Evolutionary conservation across 495 filamentous ascomycete genomes (phyloP).

Genomic region (Ramalina intermedia): DNA sequence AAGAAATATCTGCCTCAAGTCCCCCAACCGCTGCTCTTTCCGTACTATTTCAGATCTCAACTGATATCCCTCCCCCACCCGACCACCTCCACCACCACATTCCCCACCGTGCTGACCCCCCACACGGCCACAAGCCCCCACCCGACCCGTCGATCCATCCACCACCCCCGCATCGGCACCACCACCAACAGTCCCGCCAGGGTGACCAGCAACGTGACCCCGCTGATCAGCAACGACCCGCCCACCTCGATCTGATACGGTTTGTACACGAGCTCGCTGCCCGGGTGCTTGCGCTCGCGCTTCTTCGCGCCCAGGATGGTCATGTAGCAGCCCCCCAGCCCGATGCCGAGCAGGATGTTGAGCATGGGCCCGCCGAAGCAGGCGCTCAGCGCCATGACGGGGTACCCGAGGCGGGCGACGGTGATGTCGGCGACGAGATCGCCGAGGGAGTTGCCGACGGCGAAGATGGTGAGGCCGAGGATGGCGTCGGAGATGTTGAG

Average conservation of each 20-base stretch:
- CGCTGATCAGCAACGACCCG: conserved; percentile 69
- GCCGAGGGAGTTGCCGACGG: conserved; percentile 87
- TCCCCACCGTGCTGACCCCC: conserved; percentile 67
- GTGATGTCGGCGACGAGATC: conserved; percentile 94
- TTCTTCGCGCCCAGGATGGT: conserved; percentile 37
- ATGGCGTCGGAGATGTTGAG: conserved; percentile 91
- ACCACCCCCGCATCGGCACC: conserved; percentile 80
- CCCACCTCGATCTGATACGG: conserved; percentile 72
- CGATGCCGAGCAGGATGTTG: conserved; percentile 91
- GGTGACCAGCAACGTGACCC: conserved; percentile 65
- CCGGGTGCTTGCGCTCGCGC: conserved; percentile 42
- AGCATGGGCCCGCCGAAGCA: conserved; percentile 97
- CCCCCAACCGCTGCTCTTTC: too few relatives aligned
- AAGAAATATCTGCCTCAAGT: too few relatives aligned
- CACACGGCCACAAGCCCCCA: conserved; percentile 73
- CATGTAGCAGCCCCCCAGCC: conserved; percentile 77
- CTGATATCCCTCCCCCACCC: conserved; percentile 30
- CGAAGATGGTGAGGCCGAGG: conserved; percentile 89
- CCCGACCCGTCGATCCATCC: conserved; percentile 74
- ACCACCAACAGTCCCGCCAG: conserved; percentile 62
- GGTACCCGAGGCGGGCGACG: conserved; percentile 81
- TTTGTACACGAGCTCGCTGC: conserved; percentile 33
- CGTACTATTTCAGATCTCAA: not conserved
- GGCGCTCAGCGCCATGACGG: conserved; percentile 87
- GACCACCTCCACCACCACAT: conserved; percentile 69